Evolutionary conservation across 2,329 filamentous ascomycete species (phyloP), one percentile per base, ranked within the genome.

Genomic region (Cordyceps farinosa): DNA sequence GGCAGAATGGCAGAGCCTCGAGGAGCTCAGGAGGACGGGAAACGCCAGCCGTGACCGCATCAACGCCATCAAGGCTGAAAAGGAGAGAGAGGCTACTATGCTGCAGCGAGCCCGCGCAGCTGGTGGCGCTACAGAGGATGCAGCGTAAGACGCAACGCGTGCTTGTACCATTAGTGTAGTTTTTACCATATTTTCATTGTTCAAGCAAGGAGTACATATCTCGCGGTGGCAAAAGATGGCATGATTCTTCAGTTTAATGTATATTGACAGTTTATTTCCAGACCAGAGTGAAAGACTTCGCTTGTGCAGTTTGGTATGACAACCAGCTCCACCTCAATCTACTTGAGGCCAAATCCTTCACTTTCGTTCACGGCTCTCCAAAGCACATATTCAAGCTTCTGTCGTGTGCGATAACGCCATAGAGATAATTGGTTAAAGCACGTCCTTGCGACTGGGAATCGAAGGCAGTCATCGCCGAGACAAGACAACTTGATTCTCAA

Each of bases 261-360:
- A 45, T 45, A 32, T 51, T 42, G 27, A 32, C 27, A 32, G 22
- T 50, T 22, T 11, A 22, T 51, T 40, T 47, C 27, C 45, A 42
- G 27, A 42, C 27, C 13, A 50, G 22, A 34, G 29, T 32, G 27
- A 59, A 40, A 36, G 44, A n/a, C 30, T n/a, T 3, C 40, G 42
- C 36, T 3, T 51, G 9, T 42, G 34, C 47, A 51, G 27, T 15
- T 32, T 34, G 51, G 34, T 42, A 42, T 10, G 8, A 27, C 4
- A 32, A 42, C 9, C 13, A 15, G 9, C 15, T 42, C 17, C 11
- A 22, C 34, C 56, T 17, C 36, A n/a, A n/a, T n/a, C 27, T 62
- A 94, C 74, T 93, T 95, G 74, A 97, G 80, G 38, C 92, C 92
- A 82, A 97, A 97, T 3, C 93, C 93, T 74, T 96, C 92, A 71